Evolutionary conservation across 139 green algal species (phyloP).

Genomic region (Marvania coccoides): DNA sequence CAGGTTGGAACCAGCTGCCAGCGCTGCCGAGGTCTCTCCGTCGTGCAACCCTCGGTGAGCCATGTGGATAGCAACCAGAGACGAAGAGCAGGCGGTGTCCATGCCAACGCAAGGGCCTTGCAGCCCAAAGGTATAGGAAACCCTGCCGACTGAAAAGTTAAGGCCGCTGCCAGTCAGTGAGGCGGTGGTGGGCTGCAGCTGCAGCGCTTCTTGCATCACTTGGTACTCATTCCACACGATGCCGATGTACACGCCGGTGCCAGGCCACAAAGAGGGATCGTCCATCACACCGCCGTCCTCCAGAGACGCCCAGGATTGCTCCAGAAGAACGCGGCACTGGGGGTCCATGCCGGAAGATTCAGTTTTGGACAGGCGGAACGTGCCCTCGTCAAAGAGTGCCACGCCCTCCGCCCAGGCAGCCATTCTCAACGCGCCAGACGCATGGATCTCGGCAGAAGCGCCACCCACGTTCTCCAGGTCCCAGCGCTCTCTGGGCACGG

Average conservation of each 20-base stretch:
- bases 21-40: conserved; percentile 9
- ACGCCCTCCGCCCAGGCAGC: conserved; percentile 4
- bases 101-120: conserved; percentile 41
- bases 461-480: neutral
- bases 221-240: conserved; percentile 63
- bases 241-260: conserved; percentile 28
- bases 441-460: neutral
- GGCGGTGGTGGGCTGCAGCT: conserved; percentile 32
- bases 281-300: neutral
- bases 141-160: conserved; percentile 49
- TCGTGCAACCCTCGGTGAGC: conserved; percentile 27
- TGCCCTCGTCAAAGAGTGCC: conserved; percentile 47
- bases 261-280: neutral
- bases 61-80: conserved; percentile 64
- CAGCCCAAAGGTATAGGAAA: conserved; percentile 42
- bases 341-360: conserved; percentile 59
- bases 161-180: conserved; percentile 59
- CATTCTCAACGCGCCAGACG: neutral
- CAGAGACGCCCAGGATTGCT: conserved; percentile 9
- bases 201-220: conserved; percentile 33
- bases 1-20: conserved; percentile 29
- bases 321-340: conserved; percentile 63
- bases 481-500: conserved; percentile 3
- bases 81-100: conserved; percentile 83
- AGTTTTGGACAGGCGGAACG: conserved; percentile 40